Evolutionary conservation across 2,329 filamentous ascomycete genomes (phyloP).

Genomic region (Stachybotrys echinatus): DNA sequence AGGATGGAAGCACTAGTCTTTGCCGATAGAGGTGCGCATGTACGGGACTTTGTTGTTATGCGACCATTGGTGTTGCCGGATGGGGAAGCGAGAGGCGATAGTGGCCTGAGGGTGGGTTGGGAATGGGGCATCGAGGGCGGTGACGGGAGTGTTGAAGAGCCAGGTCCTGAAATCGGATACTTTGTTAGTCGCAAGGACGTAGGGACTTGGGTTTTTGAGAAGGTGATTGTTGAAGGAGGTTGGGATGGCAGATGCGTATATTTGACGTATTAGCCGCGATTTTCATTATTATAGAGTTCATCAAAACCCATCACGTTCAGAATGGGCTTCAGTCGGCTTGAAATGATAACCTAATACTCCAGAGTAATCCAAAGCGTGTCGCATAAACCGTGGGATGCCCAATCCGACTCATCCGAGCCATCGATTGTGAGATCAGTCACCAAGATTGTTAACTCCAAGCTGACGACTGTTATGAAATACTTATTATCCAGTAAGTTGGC

Average conservation of each 20-base stretch:
- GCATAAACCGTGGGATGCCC: no score
- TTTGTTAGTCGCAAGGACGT: slow-evolving; percentile 2
- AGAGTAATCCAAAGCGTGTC: no score
- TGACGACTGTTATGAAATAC: no score
- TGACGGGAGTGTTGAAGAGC: neutral
- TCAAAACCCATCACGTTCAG: no score
- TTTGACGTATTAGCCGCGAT: no score
- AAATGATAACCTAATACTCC: no score
- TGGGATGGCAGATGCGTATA: slow-evolving; percentile 2
- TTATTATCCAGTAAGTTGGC: no score
- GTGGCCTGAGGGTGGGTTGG: slow-evolving; percentile 1
- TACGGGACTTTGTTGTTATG: slow-evolving; percentile 3
- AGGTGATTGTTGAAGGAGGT: neutral
- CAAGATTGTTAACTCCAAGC: no score
- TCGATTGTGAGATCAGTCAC: no score
- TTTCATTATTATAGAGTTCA: no score
- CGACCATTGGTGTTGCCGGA: slow-evolving; percentile 1
- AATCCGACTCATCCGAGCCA: no score
- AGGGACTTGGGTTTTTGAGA: neutral
- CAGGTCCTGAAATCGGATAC: slow-evolving; percentile 1
- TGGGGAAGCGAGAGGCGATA: slow-evolving; percentile 1
- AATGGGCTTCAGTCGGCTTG: no score
- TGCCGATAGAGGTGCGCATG: neutral
- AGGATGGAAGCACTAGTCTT: neutral
- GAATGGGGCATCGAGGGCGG: slow-evolving; percentile 1